A percentile compares a stretch with the other conserved stretches of the same genome.
phyloP scores from a whole-genome alignment of 73 alveolate genomes.

The Effrenium voratum region DNA sequence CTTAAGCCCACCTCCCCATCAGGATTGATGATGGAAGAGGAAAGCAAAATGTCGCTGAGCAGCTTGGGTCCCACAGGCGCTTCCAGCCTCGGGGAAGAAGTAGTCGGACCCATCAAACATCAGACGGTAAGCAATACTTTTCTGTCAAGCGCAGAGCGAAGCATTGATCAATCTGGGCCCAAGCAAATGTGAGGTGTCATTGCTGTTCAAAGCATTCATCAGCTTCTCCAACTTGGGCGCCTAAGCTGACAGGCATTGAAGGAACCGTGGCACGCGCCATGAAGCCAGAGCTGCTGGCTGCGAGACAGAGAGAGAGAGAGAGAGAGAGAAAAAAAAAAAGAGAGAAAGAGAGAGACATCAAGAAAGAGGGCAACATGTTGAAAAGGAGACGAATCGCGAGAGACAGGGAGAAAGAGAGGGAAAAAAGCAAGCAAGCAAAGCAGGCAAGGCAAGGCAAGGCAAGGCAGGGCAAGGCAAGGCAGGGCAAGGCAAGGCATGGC shows the following conservation, averaged over 20 bases:
- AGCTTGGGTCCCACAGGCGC: constrained; percentile 96
- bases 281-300: neutral
- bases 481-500: too few species aligned
- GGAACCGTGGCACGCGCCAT: neutral
- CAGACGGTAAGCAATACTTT: neutral
- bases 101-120: too few species aligned
- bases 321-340: too few species aligned
- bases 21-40: constrained; percentile 95
- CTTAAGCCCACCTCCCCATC: constrained; percentile 59
- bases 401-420: neutral
- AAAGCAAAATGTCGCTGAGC: constrained; percentile 95
- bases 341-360: too few species aligned
- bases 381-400: neutral
- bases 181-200: constrained; percentile 96
- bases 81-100: constrained; percentile 47
- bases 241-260: neutral
- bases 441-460: too few species aligned
- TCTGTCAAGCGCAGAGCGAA: neutral
- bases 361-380: too few species aligned
- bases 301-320: too few species aligned
- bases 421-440: neutral
- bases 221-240: constrained; percentile 95
- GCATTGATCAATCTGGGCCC: neutral
- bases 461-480: too few species aligned
- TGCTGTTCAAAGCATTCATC: constrained; percentile 95